Conservation (phyloP, 768 basidiomycete species). For the Exidia glandulosa region DNA sequence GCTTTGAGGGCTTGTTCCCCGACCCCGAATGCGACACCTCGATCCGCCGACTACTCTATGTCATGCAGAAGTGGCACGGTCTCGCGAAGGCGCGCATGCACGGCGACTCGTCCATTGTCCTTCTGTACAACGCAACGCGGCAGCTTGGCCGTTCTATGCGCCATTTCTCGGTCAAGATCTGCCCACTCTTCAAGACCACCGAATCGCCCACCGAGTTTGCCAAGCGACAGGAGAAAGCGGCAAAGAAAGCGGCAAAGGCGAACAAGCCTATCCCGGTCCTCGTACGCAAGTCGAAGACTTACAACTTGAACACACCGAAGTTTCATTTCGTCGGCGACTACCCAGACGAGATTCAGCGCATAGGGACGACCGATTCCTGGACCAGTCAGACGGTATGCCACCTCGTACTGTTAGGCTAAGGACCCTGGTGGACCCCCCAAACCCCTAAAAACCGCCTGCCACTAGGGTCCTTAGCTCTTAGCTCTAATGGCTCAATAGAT, state of each 20-base stretch:
- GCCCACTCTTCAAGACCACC: constrained; percentile 13
- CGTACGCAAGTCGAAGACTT: constrained; percentile 5
- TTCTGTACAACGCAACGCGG: constrained; percentile 14
- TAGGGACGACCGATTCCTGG: constrained; percentile 27
- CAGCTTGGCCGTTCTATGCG: constrained; percentile 10
- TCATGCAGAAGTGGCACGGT: constrained; percentile 2
- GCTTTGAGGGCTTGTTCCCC: background rate
- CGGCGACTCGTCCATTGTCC: background rate
- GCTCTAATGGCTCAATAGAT: too few species aligned
- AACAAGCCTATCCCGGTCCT: constrained; percentile 3
- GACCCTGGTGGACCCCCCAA: too few species aligned
- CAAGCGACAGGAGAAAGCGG: constrained; percentile 2
- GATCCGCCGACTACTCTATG: background rate
- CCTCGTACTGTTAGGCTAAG: background rate
- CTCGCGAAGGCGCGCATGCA: constrained; percentile 6
- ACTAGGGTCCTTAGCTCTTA: too few species aligned
- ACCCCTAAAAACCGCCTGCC: too few species aligned
- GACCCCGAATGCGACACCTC: background rate
- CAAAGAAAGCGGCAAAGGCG: background rate
- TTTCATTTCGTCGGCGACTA: constrained; percentile 28
- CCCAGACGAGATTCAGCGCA: constrained; percentile 10
- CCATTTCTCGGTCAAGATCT: constrained; percentile 15
- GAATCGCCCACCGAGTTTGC: constrained; percentile 24
- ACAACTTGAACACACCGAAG: constrained; percentile 26
- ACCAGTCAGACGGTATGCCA: constrained; percentile 11